Percentiles rank a stretch among this genome's conserved stretches.
phyloP scores from a whole-genome alignment of 305 asterid genomes.

The Lippia alba region DNA sequence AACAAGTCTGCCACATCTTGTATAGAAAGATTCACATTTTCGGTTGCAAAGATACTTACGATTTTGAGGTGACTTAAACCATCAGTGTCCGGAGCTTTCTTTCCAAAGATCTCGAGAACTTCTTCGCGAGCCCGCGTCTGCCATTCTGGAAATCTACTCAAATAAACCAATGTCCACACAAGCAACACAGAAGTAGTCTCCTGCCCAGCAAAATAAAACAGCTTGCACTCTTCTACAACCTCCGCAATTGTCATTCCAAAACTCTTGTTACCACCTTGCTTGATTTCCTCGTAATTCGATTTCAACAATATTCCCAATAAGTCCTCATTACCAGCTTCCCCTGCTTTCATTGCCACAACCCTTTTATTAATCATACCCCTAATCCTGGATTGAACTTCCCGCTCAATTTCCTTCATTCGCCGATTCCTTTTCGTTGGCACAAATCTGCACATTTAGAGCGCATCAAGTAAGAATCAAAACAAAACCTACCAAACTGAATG shows the following conservation, averaged over 20 bases:
- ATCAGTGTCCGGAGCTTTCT: conserved; percentile 36
- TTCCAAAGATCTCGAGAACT: conserved; percentile 44
- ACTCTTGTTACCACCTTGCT: conserved; percentile 42
- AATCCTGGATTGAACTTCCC: conserved; percentile 34
- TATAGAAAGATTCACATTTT: neutral
- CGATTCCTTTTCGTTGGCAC: conserved; percentile 52
- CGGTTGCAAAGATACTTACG: conserved; percentile 33
- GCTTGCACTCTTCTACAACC: conserved; percentile 55
- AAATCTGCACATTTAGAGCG: conserved; percentile 35
- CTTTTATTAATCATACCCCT: conserved; percentile 43
- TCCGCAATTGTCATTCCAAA: conserved; percentile 51
- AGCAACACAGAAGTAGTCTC: conserved; percentile 61
- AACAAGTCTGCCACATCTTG: neutral
- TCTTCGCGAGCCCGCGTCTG: conserved; percentile 63
- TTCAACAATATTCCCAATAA: conserved; percentile 47
- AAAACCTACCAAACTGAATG: neutral
- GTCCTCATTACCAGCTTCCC: conserved; percentile 45
- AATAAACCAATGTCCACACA: conserved; percentile 57
- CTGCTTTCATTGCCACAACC: conserved; percentile 40
- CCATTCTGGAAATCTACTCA: conserved; percentile 56
- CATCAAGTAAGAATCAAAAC: neutral
- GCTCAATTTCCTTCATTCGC: conserved; percentile 49
- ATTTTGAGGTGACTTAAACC: conserved; percentile 55
- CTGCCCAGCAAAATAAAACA: conserved; percentile 58
- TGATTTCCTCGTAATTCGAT: conserved; percentile 50